Conservation (phyloP, 2,329 filamentous ascomycete genomes). For the Aureobasidium sp. region DNA sequence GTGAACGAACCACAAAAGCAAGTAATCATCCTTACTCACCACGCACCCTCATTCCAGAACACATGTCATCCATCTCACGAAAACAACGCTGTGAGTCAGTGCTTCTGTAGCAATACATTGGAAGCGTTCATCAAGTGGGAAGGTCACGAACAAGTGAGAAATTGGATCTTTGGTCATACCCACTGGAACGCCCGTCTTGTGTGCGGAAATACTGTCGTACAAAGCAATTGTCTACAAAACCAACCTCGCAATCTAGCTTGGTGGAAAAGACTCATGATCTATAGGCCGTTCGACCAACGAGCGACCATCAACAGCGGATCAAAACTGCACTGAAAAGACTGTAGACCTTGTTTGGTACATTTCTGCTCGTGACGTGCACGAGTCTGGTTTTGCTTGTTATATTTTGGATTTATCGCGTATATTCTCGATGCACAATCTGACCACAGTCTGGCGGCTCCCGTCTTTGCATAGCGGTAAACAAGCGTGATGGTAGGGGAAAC, state of each 20-base stretch:
- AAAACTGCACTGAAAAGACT: background rate
- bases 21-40: constrained; percentile 46
- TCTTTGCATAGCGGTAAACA: too few relatives aligned
- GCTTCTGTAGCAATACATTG: constrained; percentile 48
- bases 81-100: constrained; percentile 37
- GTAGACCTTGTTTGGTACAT: background rate
- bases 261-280: constrained; percentile 20
- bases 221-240: constrained; percentile 30
- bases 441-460: too few relatives aligned
- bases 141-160: constrained; percentile 16
- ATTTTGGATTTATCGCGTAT: too few relatives aligned
- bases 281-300: constrained; percentile 20
- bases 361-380: too few relatives aligned
- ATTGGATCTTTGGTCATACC: constrained; percentile 45
- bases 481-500: too few relatives aligned
- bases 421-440: too few relatives aligned
- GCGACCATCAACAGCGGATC: constrained; percentile 8
- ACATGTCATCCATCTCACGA: constrained; percentile 44
- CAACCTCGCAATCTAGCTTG: constrained; percentile 24
- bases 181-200: constrained; percentile 36
- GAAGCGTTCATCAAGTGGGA: constrained; percentile 2
- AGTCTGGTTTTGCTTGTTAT: too few relatives aligned
- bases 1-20: constrained; percentile 14
- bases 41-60: constrained; percentile 45
- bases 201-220: constrained; percentile 26